Evolutionary conservation across 768 basidiomycete genomes (phyloP).

Genomic region (Steccherinum ochraceum): DNA sequence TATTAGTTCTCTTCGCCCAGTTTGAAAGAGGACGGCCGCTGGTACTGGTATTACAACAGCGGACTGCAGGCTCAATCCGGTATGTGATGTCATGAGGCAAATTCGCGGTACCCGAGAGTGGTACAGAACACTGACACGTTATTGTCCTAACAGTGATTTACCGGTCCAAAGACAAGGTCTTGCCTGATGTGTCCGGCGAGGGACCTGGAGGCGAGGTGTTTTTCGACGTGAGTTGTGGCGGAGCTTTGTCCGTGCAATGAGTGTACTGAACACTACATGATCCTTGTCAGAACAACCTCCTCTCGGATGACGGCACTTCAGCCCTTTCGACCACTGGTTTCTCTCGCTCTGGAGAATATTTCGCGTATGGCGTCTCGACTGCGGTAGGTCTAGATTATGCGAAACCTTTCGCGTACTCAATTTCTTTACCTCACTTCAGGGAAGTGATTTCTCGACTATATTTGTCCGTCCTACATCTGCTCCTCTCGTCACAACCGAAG

Average conservation of each 20-base stretch:
- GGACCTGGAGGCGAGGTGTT: slow-evolving; percentile 60
- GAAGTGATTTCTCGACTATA: slow-evolving; percentile 66
- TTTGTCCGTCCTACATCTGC: slow-evolving; percentile 59
- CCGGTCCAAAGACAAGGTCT: slow-evolving; percentile 44
- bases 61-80: slow-evolving; percentile 66
- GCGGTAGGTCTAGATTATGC: slow-evolving; percentile 42
- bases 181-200: slow-evolving; percentile 49
- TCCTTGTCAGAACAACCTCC: slow-evolving; percentile 51
- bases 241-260: not conserved
- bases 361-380: slow-evolving; percentile 69
- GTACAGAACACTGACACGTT: not conserved
- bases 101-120: not conserved
- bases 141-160: slow-evolving; percentile 52
- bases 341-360: slow-evolving; percentile 61
- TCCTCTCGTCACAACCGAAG: slow-evolving; percentile 42
- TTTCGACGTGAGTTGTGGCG: slow-evolving; percentile 53
- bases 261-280: not conserved
- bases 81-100: slow-evolving; percentile 10
- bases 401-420: not conserved
- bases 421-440: slow-evolving; percentile 32
- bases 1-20: slow-evolving; percentile 56
- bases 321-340: slow-evolving; percentile 54
- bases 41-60: slow-evolving; percentile 80
- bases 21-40: slow-evolving; percentile 58
- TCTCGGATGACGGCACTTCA: slow-evolving; percentile 68